Conservation (phyloP, 345 rosid genomes). For the Aquilaria malaccensis region DNA sequence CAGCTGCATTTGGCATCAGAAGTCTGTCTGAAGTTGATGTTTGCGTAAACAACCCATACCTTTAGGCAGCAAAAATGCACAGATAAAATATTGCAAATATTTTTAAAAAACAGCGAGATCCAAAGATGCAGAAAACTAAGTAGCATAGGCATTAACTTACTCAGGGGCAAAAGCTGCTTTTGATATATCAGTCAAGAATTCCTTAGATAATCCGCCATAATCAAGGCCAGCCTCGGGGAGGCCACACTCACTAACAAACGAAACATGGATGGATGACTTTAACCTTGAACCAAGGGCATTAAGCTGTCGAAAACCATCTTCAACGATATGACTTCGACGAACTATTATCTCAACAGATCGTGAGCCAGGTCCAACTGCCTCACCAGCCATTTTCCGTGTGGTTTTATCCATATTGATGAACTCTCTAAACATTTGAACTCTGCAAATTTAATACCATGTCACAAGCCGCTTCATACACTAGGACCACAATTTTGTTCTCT, state of each 20-base stretch:
- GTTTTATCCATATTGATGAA: conserved; percentile 88
- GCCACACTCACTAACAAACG: conserved; percentile 94
- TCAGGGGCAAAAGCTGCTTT: conserved; percentile 87
- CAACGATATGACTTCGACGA: conserved; percentile 85
- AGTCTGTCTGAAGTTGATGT: conserved; percentile 77
- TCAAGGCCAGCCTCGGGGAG: conserved; percentile 98
- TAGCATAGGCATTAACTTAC: conserved; percentile 42
- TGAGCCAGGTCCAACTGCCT: conserved; percentile 75
- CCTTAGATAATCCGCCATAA: conserved; percentile 96
- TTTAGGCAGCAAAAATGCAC: conserved; percentile 18
- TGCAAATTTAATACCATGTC: conserved; percentile 29
- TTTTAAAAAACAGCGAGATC: not conserved
- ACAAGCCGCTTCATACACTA: conserved; percentile 17
- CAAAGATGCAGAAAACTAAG: conserved; percentile 8
- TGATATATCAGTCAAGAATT: conserved; percentile 92
- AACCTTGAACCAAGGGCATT: conserved; percentile 78
- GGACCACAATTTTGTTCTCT: not conserved
- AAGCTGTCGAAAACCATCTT: conserved; percentile 86
- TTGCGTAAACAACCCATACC: conserved; percentile 91
- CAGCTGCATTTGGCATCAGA: conserved; percentile 82
- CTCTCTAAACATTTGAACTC: conserved; percentile 96
- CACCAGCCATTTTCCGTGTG: conserved; percentile 87
- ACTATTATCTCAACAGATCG: conserved; percentile 78
- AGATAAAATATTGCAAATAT: not conserved
- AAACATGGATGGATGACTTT: conserved; percentile 88